A percentile compares a stretch with the other conserved stretches of the same genome.
These are phyloP conservation scores for Arbutus unedo DNA, from an alignment of 148 eudicot genomes.

Conservation along the genomic window DNA sequence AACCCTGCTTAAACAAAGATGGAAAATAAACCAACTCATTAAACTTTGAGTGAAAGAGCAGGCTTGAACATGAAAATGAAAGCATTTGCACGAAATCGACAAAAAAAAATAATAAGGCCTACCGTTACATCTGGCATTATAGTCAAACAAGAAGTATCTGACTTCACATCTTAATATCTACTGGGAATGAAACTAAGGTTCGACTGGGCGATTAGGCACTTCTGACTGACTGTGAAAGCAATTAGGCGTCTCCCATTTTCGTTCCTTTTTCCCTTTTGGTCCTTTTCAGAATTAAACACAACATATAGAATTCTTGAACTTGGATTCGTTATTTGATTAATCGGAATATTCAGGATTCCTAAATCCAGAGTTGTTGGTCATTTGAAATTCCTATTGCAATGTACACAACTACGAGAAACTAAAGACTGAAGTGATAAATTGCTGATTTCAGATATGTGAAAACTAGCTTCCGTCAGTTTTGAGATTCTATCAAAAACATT, in stretches of 20 bases:
- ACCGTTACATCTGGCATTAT: no score
- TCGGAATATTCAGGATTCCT: not conserved
- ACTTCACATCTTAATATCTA: not conserved
- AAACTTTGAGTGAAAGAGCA: not conserved
- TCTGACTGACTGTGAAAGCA: not conserved
- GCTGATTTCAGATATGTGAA: not conserved
- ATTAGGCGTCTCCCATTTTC: not conserved
- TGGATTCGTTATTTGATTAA: not conserved
- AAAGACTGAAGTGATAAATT: not conserved
- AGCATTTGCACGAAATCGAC: not conserved
- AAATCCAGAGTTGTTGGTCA: not conserved
- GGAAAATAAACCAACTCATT: not conserved
- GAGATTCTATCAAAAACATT: no score
- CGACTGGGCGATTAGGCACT: not conserved
- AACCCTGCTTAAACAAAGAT: conserved; percentile 17
- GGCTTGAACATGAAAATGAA: not conserved
- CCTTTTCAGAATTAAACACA: not conserved
- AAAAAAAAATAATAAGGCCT: not conserved
- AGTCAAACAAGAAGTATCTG: not conserved
- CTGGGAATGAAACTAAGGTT: not conserved
- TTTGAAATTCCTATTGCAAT: not conserved
- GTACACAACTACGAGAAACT: not conserved
- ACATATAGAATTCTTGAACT: not conserved
- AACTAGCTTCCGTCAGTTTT: no score
- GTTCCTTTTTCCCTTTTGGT: not conserved